Conservation (phyloP, 208 protist genomes). For the Trypanosoma caninum region DNA sequence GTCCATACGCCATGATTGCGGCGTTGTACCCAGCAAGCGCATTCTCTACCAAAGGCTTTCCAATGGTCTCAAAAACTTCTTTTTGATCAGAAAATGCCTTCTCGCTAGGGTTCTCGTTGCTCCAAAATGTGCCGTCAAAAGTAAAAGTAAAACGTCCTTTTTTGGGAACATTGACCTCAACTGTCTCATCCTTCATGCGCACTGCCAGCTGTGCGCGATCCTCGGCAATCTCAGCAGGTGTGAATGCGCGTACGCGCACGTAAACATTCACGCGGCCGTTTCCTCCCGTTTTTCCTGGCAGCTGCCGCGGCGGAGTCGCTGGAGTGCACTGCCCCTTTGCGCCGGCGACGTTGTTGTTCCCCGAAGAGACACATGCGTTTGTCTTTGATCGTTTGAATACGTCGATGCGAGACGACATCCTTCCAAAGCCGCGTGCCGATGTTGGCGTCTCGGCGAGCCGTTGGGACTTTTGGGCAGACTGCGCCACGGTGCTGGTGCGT, state of each 20-base stretch:
- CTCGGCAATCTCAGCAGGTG: conserved; percentile 35
- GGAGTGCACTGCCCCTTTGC: no score
- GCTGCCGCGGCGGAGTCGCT: not conserved
- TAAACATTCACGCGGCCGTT: conserved; percentile 84
- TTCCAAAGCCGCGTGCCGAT: conserved; percentile 18
- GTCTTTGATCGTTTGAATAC: conserved; percentile 63
- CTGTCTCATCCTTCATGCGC: conserved; percentile 63
- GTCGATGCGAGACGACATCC: conserved; percentile 3
- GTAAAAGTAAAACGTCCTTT: conserved; percentile 79
- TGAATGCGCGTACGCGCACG: conserved; percentile 78
- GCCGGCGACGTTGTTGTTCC: not conserved
- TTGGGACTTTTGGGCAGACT: conserved; percentile 18
- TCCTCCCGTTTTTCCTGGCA: conserved; percentile 20
- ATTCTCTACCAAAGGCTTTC: conserved; percentile 86
- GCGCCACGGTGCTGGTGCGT: not conserved
- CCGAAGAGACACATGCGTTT: conserved; percentile 6
- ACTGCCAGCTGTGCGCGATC: conserved; percentile 43
- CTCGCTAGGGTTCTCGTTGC: conserved; percentile 43
- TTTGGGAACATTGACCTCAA: conserved; percentile 64
- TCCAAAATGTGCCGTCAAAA: conserved; percentile 94
- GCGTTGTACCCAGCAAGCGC: conserved; percentile 83
- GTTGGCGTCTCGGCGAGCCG: conserved; percentile 10
- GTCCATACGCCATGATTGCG: conserved; percentile 87
- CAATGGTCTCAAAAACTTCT: conserved; percentile 89
- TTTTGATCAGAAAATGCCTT: conserved; percentile 61